These are phyloP conservation scores for Vigna angularis DNA, from an alignment of 306 rosid genomes.

Conservation along the genomic window DNA sequence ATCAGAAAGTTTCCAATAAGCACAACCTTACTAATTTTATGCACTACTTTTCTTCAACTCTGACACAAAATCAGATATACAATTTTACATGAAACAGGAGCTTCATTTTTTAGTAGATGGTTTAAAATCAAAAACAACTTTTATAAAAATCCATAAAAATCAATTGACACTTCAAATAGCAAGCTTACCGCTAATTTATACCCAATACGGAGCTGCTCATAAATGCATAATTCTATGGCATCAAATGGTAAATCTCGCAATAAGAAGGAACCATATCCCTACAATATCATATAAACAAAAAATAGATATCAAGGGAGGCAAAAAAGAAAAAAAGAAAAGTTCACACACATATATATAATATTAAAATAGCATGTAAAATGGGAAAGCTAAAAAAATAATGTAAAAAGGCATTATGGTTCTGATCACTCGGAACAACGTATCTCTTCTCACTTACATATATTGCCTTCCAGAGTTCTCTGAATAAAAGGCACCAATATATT, in stretches of 20 bases:
- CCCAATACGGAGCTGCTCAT: constrained; percentile 83
- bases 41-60: constrained; percentile 23
- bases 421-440: constrained; percentile 1
- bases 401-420: background rate
- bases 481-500: constrained; percentile 30
- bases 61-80: background rate
- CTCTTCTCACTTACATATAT: constrained; percentile 3
- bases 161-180: constrained; percentile 28
- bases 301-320: constrained; percentile 26
- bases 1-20: background rate
- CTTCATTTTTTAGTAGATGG: constrained; percentile 6
- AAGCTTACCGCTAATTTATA: constrained; percentile 74
- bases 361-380: constrained; percentile 14
- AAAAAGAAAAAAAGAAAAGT: constrained; percentile 24
- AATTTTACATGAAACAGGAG: constrained; percentile 13
- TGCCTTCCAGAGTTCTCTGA: constrained; percentile 19
- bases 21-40: background rate
- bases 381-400: background rate
- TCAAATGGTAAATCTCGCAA: constrained; percentile 89
- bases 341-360: background rate
- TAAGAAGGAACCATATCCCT: constrained; percentile 85
- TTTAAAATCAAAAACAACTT: constrained; percentile 6
- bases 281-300: constrained; percentile 36
- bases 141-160: constrained; percentile 28
- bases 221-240: constrained; percentile 79